phyloP scores from a whole-genome alignment of 2,329 filamentous ascomycete species.

The Sporothrix curviconia region DNA sequence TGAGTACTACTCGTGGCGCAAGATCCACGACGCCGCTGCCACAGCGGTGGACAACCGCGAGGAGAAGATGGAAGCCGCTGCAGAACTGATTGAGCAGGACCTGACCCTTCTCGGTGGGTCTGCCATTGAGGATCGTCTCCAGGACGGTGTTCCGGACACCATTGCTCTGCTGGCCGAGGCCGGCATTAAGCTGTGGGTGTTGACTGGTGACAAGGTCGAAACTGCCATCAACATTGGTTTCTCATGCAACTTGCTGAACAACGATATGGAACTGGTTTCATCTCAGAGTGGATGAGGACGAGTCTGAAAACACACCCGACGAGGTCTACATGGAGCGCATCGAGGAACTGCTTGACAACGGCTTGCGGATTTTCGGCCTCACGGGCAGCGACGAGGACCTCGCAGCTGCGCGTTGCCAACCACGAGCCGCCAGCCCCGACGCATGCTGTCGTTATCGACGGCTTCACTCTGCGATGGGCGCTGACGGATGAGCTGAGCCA shows the following conservation, averaged over 20 bases:
- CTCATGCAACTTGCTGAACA: conserved; percentile 94
- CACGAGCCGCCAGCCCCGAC: conserved; percentile 83
- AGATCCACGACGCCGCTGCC: conserved; percentile 80
- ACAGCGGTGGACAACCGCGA: conserved; percentile 79
- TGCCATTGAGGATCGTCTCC: conserved; percentile 92
- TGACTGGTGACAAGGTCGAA: conserved; percentile 97
- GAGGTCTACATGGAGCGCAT: conserved; percentile 50
- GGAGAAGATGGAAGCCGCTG: conserved; percentile 83
- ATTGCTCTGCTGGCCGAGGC: conserved; percentile 86
- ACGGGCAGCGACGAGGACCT: conserved; percentile 84
- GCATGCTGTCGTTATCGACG: conserved; percentile 90
- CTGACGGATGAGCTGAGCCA: conserved; percentile 77
- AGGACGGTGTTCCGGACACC: conserved; percentile 94
- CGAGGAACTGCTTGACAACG: conserved; percentile 65
- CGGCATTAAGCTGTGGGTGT: conserved; percentile 96
- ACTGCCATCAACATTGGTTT: conserved; percentile 99
- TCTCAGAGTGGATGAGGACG: conserved; percentile 75
- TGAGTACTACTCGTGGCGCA: conserved; percentile 79
- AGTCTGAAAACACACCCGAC: conserved; percentile 41
- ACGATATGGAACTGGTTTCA: conserved; percentile 96
- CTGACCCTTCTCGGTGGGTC: conserved; percentile 85
- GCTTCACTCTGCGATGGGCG: conserved; percentile 84
- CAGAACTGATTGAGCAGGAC: conserved; percentile 86
- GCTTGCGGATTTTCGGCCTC: conserved; percentile 67
- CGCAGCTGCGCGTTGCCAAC: conserved; percentile 65